These are phyloP conservation scores for Heterobasidion parviporum DNA, from an alignment of 1,284 basidiomycete species.

Conservation along the genomic window DNA sequence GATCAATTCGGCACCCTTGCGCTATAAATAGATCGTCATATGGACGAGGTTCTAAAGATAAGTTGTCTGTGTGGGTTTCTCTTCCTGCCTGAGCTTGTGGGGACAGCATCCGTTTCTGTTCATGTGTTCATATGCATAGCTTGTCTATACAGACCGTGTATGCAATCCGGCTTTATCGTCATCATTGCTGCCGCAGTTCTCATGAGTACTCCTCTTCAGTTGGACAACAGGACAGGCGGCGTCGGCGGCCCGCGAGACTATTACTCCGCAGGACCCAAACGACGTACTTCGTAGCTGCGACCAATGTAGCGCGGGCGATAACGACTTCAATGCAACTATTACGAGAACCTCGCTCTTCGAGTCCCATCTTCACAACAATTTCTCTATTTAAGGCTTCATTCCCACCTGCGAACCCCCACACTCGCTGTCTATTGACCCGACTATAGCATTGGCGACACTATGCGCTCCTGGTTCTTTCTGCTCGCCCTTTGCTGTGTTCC, in stretches of 20 bases:
- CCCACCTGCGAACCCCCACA: not conserved
- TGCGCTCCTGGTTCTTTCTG: not conserved
- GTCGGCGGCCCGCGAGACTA: not conserved
- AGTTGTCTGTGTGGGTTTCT: not conserved
- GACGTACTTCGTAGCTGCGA: not conserved
- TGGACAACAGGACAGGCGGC: not conserved
- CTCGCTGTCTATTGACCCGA: not conserved
- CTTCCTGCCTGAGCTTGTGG: not conserved
- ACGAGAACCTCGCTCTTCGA: too few relatives aligned
- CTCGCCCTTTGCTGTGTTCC: conserved; percentile 1
- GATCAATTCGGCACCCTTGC: too few relatives aligned
- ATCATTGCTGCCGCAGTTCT: not conserved
- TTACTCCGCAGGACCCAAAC: not conserved
- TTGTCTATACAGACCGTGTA: not conserved
- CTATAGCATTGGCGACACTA: not conserved
- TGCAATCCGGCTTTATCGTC: not conserved
- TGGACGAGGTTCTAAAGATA: not conserved
- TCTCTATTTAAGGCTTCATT: not conserved
- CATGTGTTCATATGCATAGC: not conserved
- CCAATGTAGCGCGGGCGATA: too few relatives aligned
- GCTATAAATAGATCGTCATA: not conserved
- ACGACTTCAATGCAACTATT: too few relatives aligned
- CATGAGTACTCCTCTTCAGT: not conserved
- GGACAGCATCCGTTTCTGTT: not conserved
- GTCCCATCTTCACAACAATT: not conserved